Evolutionary conservation across 2,329 filamentous ascomycete species (phyloP).

Genomic region (Ustilaginoidea virens): DNA sequence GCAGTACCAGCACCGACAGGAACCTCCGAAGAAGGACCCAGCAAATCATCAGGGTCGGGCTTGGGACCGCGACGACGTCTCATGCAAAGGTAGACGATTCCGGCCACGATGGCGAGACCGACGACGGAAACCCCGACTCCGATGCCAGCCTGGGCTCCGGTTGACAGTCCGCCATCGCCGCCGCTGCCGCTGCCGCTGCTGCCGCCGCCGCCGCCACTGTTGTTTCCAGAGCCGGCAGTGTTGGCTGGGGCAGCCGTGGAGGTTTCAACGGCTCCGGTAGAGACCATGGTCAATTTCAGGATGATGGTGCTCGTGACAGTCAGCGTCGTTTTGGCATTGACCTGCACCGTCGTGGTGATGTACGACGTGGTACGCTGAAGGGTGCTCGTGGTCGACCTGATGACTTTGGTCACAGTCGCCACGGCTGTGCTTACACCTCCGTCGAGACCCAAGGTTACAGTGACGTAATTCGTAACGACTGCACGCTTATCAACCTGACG

Average conservation of each 20-base stretch:
- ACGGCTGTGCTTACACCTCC: slow-evolving; percentile 11
- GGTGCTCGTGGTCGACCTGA: slow-evolving; percentile 17
- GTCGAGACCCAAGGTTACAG: slow-evolving; percentile 14
- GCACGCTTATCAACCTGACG: slow-evolving; percentile 18
- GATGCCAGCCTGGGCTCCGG: slow-evolving; percentile 28
- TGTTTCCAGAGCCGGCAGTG: slow-evolving; percentile 10
- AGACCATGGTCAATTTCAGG: slow-evolving; percentile 18
- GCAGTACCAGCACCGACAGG: slow-evolving; percentile 18
- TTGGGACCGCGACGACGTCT: slow-evolving; percentile 16
- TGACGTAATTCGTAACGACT: slow-evolving; percentile 15
- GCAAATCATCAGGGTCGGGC: slow-evolving; percentile 22
- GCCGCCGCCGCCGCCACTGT: slow-evolving; percentile 5
- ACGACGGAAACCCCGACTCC: slow-evolving; percentile 23
- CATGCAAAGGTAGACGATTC: slow-evolving; percentile 15
- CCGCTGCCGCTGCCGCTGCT: slow-evolving; percentile 5
- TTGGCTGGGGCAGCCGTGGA: slow-evolving; percentile 12
- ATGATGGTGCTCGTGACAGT: slow-evolving; percentile 22
- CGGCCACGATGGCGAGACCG: slow-evolving; percentile 17
- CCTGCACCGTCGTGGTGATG: slow-evolving; percentile 17
- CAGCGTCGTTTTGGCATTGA: slow-evolving; percentile 21
- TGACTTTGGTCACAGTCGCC: slow-evolving; percentile 15
- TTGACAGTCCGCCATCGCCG: slow-evolving; percentile 18
- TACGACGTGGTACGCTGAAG: slow-evolving; percentile 14
- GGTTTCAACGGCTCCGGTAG: slow-evolving; percentile 15
- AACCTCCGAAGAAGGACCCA: slow-evolving; percentile 24